phyloP scores from a whole-genome alignment of 331 rosid species.

The Prunus yedoensis region DNA sequence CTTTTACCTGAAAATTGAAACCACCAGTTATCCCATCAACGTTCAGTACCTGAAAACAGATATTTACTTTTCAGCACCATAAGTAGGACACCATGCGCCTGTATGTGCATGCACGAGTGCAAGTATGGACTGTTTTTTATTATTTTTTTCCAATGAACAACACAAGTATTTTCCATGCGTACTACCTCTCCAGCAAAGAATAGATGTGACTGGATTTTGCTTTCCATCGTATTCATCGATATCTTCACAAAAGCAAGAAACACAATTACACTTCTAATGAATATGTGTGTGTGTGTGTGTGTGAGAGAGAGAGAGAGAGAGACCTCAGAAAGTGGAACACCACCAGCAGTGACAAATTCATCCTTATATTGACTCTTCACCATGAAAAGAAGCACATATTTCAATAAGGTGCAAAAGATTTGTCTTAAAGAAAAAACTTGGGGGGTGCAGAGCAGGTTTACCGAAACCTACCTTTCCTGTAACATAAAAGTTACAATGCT shows the following conservation, averaged over 20 bases:
- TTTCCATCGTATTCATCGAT: constrained; percentile 79
- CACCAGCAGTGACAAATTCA: constrained; percentile 97
- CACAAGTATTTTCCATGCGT: background rate
- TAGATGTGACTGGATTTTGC: constrained; percentile 61
- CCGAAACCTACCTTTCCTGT: constrained; percentile 63
- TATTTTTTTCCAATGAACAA: background rate
- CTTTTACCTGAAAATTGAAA: constrained; percentile 90
- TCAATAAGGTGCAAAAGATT: constrained; percentile 2
- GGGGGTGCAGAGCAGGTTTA: background rate
- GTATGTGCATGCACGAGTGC: background rate
- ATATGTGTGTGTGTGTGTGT: background rate
- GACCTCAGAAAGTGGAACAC: constrained; percentile 91
- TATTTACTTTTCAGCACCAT: constrained; percentile 21
- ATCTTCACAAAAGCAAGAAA: constrained; percentile 40
- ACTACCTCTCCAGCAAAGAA: constrained; percentile 96
- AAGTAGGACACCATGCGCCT: background rate
- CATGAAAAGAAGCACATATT: constrained; percentile 12
- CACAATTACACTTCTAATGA: constrained; percentile 13
- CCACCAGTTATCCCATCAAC: constrained; percentile 96
- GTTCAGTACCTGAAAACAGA: constrained; percentile 62
- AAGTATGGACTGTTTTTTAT: background rate
- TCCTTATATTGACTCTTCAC: constrained; percentile 91
- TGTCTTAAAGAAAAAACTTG: background rate
- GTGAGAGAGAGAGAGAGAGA: constrained; percentile 27
- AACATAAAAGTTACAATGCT: constrained; percentile 62